Evolutionary conservation across 192 early-diverging fungal genomes (phyloP), one percentile per base, ranked within the genome.

Genomic region (Backusella liffmaniae): DNA sequence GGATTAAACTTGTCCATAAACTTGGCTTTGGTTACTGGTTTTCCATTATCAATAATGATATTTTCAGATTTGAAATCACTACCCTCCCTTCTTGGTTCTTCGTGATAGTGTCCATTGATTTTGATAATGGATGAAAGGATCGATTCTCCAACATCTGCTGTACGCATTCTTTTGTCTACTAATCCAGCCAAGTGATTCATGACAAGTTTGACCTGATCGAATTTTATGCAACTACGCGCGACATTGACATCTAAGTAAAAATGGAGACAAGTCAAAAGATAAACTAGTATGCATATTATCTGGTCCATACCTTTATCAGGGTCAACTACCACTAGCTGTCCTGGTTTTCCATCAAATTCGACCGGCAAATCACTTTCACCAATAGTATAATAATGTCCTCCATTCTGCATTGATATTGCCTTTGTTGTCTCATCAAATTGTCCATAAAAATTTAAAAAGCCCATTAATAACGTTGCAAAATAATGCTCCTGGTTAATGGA

Each of bases 61-160:
- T 4, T 39, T 39, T 23, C 21, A 37, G 34, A 23, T 21, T 65
- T 62, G 37, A 59, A 73, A 36, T 23, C 16, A 12, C n/a, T 16
- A 6, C 72, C 72, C 59, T 73, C 51, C 37, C 53, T 35, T 44
- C 74, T 66, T 10, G 41, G 37, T 13, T 75, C 74, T 32, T 42
- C 8, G 10, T 56, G 42, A n/a, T 75, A 13, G 34, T 75, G 74
- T 3, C 29, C 41, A 35, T 35, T n/a, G 2, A 68, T 44, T 46
- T 75, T 75, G 16, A 75, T 42, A 21, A 75, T 68, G 10, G 65
- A 30, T 10, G 74, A 75, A 16, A 75, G 32, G 12, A 75, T 68
- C 4, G 74, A 75, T 2, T 69, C 67, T 9, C 18, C 39, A n/a
- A 1, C 26, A 5, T 44, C 26, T 10, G 36, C 41, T 23, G 39